Evolutionary conservation across 2,329 filamentous ascomycete species (phyloP), one percentile per base, ranked within the genome.

Genomic region (Lecanicillium sp.): DNA sequence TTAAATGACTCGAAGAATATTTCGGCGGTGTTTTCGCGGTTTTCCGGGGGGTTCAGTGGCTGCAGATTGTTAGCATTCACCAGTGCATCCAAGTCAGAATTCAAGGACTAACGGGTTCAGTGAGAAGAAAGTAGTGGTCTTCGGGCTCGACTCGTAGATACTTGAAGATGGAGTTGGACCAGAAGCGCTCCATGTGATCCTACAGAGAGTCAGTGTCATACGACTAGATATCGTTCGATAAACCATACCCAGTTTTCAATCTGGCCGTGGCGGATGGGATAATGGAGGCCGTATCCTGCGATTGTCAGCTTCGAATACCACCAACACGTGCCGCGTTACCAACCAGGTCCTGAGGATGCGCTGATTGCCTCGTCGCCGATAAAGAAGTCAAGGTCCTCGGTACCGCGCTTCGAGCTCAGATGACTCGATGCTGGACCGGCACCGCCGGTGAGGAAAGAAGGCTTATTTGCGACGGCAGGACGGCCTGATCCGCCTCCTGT

Each of bases 1-100:
- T 98, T 98, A 74, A 98, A 98, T 4, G 92, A 96, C 61, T 98
- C 92, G 68, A 98, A 98, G 79, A 98, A 95, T 65, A 98, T 98
- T 63, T 98, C 92, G 62, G 92, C 92, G 18, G 92, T 96, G 62
- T 95, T 95, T 66, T 98, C 92, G 58, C 92, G 88, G 66, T 98
- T 96, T 68, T 98, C 92, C 19, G 92, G 92, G 27, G 92, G 92
- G 64, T 98, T 98, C 57, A 98, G 75, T 48, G 92, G 92, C 85
- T 95, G 40, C 40, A 29, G 14, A 12, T 47, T 19, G 51, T 51
- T 41, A 41, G 41, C 13, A 32, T n/a, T n/a, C n/a, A n/a, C n/a
- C n/a, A n/a, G n/a, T 29, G 22, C 13, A 30, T 12, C 33, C 41
- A 19, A 25, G 22, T n/a, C 27, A 12, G 35, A 25, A 20, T 35